These are phyloP conservation scores for Podaxis sp. DNA, from an alignment of 768 basidiomycete genomes.

Conservation along the genomic window DNA sequence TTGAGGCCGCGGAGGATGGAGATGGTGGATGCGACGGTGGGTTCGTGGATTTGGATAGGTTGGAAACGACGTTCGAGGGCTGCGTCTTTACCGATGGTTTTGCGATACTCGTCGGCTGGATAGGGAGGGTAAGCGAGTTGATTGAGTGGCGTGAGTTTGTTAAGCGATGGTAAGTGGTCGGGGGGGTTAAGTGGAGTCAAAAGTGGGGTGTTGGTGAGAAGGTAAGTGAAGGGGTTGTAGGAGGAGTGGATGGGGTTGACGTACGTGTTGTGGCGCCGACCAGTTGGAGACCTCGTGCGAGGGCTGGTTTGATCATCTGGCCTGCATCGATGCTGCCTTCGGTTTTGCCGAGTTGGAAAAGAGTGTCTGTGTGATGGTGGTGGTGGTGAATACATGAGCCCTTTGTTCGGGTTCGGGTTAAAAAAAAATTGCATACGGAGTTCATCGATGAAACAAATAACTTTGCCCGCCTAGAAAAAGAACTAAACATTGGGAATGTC, in stretches of 20 bases:
- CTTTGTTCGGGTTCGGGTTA: neutral
- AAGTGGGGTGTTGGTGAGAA: neutral
- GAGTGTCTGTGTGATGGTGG: constrained; percentile 43
- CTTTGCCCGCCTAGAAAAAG: constrained; percentile 51
- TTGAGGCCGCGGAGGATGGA: constrained; percentile 87
- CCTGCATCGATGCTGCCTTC: constrained; percentile 92
- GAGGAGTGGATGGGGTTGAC: constrained; percentile 19
- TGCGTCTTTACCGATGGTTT: constrained; percentile 89
- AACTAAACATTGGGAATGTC: neutral
- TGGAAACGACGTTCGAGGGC: constrained; percentile 91
- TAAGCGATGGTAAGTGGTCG: neutral
- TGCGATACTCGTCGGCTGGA: constrained; percentile 80
- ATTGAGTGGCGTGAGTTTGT: neutral
- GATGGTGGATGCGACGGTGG: constrained; percentile 78
- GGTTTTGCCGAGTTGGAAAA: constrained; percentile 86
- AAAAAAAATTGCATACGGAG: constrained; percentile 56
- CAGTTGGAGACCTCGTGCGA: constrained; percentile 82
- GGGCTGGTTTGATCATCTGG: constrained; percentile 89
- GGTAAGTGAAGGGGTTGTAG: too few species aligned
- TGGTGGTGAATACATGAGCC: neutral
- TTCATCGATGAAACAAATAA: constrained; percentile 95
- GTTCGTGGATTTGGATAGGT: constrained; percentile 85
- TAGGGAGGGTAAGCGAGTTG: too few species aligned
- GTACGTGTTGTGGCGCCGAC: constrained; percentile 88
- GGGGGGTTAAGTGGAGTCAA: neutral